These are phyloP conservation scores for Caryopteris hybrid DNA, from an alignment of 305 asterid genomes.

Conservation along the genomic window DNA sequence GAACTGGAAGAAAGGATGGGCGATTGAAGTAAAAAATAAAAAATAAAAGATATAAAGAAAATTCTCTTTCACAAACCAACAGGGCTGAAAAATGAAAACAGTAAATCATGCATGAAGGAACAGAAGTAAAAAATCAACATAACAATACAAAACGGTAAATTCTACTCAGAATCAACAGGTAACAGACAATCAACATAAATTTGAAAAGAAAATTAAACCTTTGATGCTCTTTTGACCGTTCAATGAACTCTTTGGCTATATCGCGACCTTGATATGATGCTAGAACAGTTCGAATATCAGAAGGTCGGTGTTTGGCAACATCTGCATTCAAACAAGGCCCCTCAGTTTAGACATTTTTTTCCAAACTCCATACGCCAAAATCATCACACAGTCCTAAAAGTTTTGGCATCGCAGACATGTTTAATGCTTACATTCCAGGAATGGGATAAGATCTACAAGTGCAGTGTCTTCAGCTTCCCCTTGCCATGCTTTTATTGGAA, in stretches of 20 bases:
- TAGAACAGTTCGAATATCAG: slow-evolving; percentile 79
- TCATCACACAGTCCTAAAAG: not conserved
- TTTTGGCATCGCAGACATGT: not conserved
- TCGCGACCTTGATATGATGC: slow-evolving; percentile 87
- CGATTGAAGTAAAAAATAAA: too few species aligned
- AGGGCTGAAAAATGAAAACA: too few species aligned
- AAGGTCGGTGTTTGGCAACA: slow-evolving; percentile 76
- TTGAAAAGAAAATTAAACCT: slow-evolving; percentile 35
- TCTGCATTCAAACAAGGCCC: slow-evolving; percentile 42
- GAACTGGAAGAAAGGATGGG: not conserved
- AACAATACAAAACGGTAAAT: too few species aligned
- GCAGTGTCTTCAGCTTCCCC: slow-evolving; percentile 82
- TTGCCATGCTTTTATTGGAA: slow-evolving; percentile 67
- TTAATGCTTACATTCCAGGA: slow-evolving; percentile 79
- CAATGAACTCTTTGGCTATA: slow-evolving; percentile 80
- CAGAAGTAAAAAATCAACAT: too few species aligned
- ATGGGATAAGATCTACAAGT: slow-evolving; percentile 84
- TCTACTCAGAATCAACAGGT: not conserved
- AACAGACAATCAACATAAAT: not conserved
- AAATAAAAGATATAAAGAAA: too few species aligned
- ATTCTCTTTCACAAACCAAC: too few species aligned
- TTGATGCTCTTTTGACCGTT: slow-evolving; percentile 72
- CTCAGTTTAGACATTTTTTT: slow-evolving; percentile 7
- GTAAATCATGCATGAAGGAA: too few species aligned
- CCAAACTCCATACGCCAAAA: not conserved